Percentiles rank a stretch among this genome's conserved stretches.
Conservation (phyloP, 2,329 filamentous ascomycete species). For the Penicillium sp. region DNA sequence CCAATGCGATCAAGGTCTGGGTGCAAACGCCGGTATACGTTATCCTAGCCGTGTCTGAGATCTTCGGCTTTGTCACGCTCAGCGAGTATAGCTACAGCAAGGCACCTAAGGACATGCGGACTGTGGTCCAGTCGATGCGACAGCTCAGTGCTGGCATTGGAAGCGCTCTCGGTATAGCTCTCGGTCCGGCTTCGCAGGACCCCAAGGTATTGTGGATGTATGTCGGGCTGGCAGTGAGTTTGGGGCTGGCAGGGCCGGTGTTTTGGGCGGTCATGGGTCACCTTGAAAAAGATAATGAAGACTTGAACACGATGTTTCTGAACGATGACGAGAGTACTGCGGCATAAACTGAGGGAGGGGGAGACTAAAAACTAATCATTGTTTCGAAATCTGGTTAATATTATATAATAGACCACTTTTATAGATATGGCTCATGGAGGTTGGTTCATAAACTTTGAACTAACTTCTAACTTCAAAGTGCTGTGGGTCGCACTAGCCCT, state of each 20-base stretch:
- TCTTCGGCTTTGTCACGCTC: constrained; percentile 57
- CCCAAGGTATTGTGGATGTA: not conserved
- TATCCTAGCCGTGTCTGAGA: constrained; percentile 55
- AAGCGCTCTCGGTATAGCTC: not conserved
- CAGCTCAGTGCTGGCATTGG: not conserved
- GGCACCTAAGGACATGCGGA: constrained; percentile 68
- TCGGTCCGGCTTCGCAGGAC: not conserved
- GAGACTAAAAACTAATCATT: not conserved
- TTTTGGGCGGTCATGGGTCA: not conserved
- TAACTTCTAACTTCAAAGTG: too few relatives aligned
- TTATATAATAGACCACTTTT: too few relatives aligned
- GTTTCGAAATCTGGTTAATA: too few relatives aligned
- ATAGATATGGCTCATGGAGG: too few relatives aligned
- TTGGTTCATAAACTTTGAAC: too few relatives aligned
- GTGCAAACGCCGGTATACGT: constrained; percentile 48
- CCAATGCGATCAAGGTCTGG: constrained; percentile 57
- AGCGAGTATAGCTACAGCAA: constrained; percentile 76
- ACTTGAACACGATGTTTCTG: not conserved
- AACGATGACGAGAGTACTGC: not conserved
- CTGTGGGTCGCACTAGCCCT: too few relatives aligned
- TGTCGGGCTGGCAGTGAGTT: not conserved
- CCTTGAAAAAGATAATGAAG: not conserved
- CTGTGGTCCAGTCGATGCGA: not conserved
- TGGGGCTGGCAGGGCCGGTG: not conserved
- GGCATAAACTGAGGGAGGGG: not conserved